These are phyloP conservation scores for Ephemerocybe angulata DNA, from an alignment of 768 basidiomycete genomes.

Conservation along the genomic window DNA sequence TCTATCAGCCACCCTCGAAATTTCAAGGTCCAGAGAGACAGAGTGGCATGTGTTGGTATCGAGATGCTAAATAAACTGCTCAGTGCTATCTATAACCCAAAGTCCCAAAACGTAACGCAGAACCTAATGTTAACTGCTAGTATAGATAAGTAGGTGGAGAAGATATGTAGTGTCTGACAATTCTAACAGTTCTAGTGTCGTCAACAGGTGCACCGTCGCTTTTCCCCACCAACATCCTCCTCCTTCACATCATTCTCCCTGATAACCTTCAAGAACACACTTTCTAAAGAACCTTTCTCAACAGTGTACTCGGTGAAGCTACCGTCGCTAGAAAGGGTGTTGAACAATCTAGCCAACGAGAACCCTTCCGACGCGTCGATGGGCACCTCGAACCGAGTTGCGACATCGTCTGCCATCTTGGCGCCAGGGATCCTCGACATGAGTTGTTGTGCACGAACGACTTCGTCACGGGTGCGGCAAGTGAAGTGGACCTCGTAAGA, in stretches of 20 bases:
- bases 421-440: slow-evolving; percentile 62
- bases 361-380: slow-evolving; percentile 37
- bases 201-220: slow-evolving; percentile 19
- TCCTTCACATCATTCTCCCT: slow-evolving; percentile 57
- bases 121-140: too few species aligned
- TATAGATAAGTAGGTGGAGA: too few species aligned
- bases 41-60: too few species aligned
- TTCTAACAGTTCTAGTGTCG: too few species aligned
- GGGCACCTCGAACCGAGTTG: slow-evolving; percentile 73
- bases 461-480: slow-evolving; percentile 60
- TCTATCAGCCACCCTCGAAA: too few species aligned
- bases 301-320: slow-evolving; percentile 67
- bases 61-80: too few species aligned
- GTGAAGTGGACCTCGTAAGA: slow-evolving; percentile 77
- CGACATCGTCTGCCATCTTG: slow-evolving; percentile 67
- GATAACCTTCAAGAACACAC: slow-evolving; percentile 69
- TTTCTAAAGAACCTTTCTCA: slow-evolving; percentile 66
- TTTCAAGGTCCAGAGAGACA: too few species aligned
- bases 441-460: slow-evolving; percentile 50
- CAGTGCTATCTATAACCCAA: too few species aligned
- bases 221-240: slow-evolving; percentile 27
- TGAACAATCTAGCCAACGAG: slow-evolving; percentile 59
- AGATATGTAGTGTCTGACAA: too few species aligned
- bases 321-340: slow-evolving; percentile 45
- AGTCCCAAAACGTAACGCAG: too few species aligned